These are phyloP conservation scores for Leccinum pellstonianum DNA, from an alignment of 768 basidiomycete species.

Conservation along the genomic window DNA sequence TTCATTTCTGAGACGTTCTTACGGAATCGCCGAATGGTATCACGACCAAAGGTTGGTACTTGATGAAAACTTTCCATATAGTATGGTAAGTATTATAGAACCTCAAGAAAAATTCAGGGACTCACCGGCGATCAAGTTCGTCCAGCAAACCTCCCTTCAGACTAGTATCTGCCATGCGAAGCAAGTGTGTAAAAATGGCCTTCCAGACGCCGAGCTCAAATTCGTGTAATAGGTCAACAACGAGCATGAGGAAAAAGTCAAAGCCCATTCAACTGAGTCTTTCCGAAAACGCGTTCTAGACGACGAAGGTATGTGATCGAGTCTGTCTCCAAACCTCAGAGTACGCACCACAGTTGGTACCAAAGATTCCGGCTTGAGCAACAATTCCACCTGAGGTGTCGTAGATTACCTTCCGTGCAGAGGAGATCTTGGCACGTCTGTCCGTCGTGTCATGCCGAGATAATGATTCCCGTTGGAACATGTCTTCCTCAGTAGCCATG, in stretches of 20 bases:
- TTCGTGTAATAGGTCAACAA: neutral
- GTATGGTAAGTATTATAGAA: neutral
- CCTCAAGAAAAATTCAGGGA: too few species aligned
- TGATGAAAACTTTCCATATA: neutral
- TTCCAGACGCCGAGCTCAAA: too few species aligned
- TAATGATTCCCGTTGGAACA: too few species aligned
- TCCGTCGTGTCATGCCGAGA: too few species aligned
- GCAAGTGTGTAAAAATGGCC: neutral
- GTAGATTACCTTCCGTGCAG: neutral
- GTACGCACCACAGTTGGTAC: neutral
- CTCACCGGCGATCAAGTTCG: neutral
- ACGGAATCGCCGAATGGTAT: neutral
- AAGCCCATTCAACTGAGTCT: neutral
- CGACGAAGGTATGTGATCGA: too few species aligned
- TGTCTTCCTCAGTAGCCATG: too few species aligned
- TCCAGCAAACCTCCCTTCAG: neutral
- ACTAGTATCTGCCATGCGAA: neutral
- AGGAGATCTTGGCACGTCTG: too few species aligned
- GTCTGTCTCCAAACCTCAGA: neutral
- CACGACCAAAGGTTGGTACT: neutral
- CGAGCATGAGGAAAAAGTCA: neutral
- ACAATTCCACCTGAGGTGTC: neutral
- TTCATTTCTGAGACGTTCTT: slow-evolving; percentile 4
- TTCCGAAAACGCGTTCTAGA: too few species aligned
- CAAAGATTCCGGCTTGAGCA: neutral